Evolutionary conservation across 1,139 yeast species (phyloP), one percentile per base, ranked within the genome.

Genomic region (Zygosaccharomyces sapae): DNA sequence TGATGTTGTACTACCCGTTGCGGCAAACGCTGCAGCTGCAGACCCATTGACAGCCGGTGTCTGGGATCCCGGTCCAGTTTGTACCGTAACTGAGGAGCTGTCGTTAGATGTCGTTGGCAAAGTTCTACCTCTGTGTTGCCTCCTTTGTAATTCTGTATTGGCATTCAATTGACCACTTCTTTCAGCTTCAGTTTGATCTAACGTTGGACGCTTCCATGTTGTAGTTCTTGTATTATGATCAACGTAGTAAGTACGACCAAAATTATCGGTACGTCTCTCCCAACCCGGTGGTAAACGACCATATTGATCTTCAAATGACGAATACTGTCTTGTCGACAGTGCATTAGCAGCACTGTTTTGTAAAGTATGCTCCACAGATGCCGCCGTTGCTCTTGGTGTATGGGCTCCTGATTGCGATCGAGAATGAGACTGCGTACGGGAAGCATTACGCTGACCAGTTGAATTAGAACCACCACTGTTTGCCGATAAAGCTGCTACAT

Each of bases 231-330:
- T 87, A 67, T 90, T 90, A 70, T 92, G 99, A 70, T 92, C 99
- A 35, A 92, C 98, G 66, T 92, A 92, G 69, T 94, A 92, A 0
- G 97, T 92, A 63, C 99, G 81, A 30, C 98, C 98, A 61, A 89
- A 86, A 66, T 89, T 89, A 68, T 92, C 99, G 1, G 97, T 90
- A 68, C 97, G 81, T 59, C 98, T 81, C 70, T 92, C 99, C 98
- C 98, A 92, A 2, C 99, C 99, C 3, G 97, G 87, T 4, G 98
- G 99, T 56, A 92, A 75, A 62, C 97, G 77, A 43, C 99, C 99
- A 60, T 83, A 81, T 65, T 92, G 97, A 69, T 92, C 99, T 69
- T 92, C 98, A 66, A 92, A 92, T 1, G 97, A 87, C 1, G 95
- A 86, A 59, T 82, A 84, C 57, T 83, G 92, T 63, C 88, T 77